Conservation (phyloP, 352 stramenopile genomes). For the Phytophthora litchii region DNA sequence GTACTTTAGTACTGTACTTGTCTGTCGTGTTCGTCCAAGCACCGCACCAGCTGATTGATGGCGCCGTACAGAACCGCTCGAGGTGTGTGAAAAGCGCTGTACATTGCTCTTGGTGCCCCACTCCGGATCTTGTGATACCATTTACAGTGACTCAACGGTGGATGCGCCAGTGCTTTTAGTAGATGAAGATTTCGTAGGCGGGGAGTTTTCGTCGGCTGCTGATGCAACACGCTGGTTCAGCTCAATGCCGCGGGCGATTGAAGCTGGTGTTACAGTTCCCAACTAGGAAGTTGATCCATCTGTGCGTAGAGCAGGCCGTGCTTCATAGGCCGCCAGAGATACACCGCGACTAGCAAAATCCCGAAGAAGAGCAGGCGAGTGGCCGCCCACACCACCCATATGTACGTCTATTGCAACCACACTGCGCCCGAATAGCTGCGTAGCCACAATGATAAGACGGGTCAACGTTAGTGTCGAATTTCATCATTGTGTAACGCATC, state of each 20-base stretch:
- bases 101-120: no score
- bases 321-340: slow-evolving; percentile 75
- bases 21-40: slow-evolving; percentile 25
- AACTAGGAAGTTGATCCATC: slow-evolving; percentile 82
- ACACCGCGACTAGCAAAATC: slow-evolving; percentile 66
- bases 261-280: slow-evolving; percentile 58
- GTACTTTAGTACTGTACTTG: neutral
- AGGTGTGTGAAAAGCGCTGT: slow-evolving; percentile 12
- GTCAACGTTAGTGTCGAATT: neutral
- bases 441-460: neutral
- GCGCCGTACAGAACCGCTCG: slow-evolving; percentile 12
- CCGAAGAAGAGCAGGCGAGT: slow-evolving; percentile 76
- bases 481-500: no score
- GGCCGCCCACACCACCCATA: slow-evolving; percentile 82
- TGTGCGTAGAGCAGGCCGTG: slow-evolving; percentile 73
- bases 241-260: slow-evolving; percentile 55
- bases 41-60: slow-evolving; percentile 1
- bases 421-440: slow-evolving; percentile 75
- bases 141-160: slow-evolving; percentile 35
- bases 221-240: slow-evolving; percentile 64
- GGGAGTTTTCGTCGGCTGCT: slow-evolving; percentile 41
- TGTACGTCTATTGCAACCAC: slow-evolving; percentile 65
- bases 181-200: slow-evolving; percentile 12
- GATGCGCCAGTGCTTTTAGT: slow-evolving; percentile 7
- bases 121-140: neutral